phyloP scores from a whole-genome alignment of 1,139 yeast species.

The Hemisphaericaspora subhashii region DNA sequence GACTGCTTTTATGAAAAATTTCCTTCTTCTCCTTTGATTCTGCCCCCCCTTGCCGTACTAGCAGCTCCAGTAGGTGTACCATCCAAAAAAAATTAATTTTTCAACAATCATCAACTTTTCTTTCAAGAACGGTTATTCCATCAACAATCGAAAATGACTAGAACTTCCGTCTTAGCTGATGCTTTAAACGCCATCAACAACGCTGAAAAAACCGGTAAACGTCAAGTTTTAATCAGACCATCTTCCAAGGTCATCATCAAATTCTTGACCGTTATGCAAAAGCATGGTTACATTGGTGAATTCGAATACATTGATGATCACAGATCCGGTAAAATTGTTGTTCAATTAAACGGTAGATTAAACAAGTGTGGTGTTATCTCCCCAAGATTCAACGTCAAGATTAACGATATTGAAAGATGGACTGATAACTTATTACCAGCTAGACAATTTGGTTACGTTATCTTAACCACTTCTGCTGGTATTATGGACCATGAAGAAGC shows the following conservation, averaged over 20 bases:
- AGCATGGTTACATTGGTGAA: constrained; percentile 99
- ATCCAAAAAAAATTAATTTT: constrained; percentile 8
- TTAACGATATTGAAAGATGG: constrained; percentile 95
- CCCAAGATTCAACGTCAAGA: constrained; percentile 96
- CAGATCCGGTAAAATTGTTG: constrained; percentile 97
- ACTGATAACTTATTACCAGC: constrained; percentile 97
- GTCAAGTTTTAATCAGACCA: constrained; percentile 98
- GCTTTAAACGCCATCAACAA: constrained; percentile 98
- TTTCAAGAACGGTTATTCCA: constrained; percentile 4
- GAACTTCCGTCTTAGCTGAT: constrained; percentile 98
- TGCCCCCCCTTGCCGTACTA: not conserved
- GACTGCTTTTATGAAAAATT: constrained; percentile 8
- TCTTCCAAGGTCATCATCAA: constrained; percentile 98
- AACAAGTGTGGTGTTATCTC: constrained; percentile 98
- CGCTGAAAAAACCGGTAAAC: constrained; percentile 99
- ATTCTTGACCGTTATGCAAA: constrained; percentile 96
- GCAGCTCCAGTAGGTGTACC: too few species aligned
- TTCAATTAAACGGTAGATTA: constrained; percentile 95
- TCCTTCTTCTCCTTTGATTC: not conserved
- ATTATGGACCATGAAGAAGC: constrained; percentile 99
- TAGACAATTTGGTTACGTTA: constrained; percentile 97
- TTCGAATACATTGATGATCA: constrained; percentile 98
- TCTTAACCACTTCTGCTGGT: constrained; percentile 98
- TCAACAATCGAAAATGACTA: constrained; percentile 65
- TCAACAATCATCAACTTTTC: constrained; percentile 5